phyloP scores from a whole-genome alignment of 2,329 filamentous ascomycete genomes.

The Diaporthe humulicola region DNA sequence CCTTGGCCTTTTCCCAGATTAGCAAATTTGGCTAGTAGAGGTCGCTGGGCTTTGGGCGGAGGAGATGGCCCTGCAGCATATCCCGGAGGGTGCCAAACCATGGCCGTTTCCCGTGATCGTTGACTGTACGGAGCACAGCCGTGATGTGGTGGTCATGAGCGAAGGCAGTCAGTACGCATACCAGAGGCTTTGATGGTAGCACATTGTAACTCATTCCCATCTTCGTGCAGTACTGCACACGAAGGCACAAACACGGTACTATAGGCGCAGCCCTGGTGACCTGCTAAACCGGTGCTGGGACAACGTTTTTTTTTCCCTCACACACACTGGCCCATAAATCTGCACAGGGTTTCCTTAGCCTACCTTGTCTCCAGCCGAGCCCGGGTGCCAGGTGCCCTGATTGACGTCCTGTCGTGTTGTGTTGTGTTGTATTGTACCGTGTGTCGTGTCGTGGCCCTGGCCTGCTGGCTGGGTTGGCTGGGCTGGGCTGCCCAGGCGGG shows the following conservation, averaged over 20 bases:
- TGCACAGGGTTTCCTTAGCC: constrained; percentile 21
- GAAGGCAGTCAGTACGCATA: neutral
- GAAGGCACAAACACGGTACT: neutral
- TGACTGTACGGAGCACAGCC: neutral
- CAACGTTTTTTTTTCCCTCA: constrained; percentile 1
- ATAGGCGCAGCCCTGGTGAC: neutral
- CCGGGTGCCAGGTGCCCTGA: constrained; percentile 2
- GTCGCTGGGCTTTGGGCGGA: neutral
- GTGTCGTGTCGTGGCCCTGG: constrained; percentile 2
- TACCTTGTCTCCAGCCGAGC: neutral
- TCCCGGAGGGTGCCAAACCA: neutral
- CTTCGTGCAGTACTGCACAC: neutral
- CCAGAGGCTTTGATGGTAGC: neutral
- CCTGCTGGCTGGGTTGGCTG: neutral
- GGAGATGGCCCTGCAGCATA: neutral
- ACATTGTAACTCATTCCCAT: neutral
- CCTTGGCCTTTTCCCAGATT: constrained; percentile 39
- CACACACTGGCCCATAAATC: constrained; percentile 24
- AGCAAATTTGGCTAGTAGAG: constrained; percentile 34
- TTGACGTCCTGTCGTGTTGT: neutral
- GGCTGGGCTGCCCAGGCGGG: constrained; percentile 3
- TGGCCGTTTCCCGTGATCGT: neutral
- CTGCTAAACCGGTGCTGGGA: neutral
- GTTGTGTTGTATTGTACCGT: neutral
- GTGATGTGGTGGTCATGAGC: neutral